A percentile compares a stretch with the other conserved stretches of the same genome.
Conservation (phyloP, 2,329 filamentous ascomycete genomes). For the Talaromyces sp. region DNA sequence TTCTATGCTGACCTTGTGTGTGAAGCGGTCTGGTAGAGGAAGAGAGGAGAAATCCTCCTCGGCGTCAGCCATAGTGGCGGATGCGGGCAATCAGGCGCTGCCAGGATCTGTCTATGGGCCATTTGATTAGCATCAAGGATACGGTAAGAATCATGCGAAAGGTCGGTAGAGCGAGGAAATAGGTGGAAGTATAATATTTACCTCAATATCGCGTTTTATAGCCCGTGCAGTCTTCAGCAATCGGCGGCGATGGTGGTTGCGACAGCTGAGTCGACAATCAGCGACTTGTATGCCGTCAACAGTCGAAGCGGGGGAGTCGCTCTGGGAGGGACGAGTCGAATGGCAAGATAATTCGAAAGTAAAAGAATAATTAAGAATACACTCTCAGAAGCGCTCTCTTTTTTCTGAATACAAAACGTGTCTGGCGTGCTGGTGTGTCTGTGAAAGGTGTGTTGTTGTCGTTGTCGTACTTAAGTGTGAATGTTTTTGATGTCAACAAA, state of each 20-base stretch:
- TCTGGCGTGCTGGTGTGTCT: not conserved
- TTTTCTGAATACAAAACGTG: not conserved
- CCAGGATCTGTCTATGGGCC: conserved; percentile 1
- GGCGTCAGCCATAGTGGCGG: conserved; percentile 39
- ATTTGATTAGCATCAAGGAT: no score
- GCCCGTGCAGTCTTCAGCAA: not conserved
- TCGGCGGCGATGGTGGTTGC: not conserved
- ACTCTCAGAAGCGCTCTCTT: not conserved
- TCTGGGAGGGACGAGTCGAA: not conserved
- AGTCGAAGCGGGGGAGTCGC: conserved; percentile 10
- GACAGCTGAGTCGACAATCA: conserved; percentile 1
- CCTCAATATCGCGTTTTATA: not conserved
- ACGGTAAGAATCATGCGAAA: not conserved
- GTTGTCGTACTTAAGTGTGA: not conserved
- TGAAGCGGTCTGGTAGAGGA: conserved; percentile 41
- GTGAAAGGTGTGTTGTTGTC: not conserved
- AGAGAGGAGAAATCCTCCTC: conserved; percentile 45
- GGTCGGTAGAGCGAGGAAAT: not conserved
- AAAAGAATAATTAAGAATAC: not conserved
- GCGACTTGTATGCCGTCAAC: conserved; percentile 3
- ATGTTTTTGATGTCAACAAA: conserved; percentile 18
- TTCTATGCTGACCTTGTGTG: conserved; percentile 39
- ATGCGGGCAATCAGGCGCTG: conserved; percentile 11
- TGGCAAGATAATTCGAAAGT: not conserved
- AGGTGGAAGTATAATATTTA: not conserved